Conservation (phyloP, 768 basidiomycete genomes). For the Glaciozyma antarctica region DNA sequence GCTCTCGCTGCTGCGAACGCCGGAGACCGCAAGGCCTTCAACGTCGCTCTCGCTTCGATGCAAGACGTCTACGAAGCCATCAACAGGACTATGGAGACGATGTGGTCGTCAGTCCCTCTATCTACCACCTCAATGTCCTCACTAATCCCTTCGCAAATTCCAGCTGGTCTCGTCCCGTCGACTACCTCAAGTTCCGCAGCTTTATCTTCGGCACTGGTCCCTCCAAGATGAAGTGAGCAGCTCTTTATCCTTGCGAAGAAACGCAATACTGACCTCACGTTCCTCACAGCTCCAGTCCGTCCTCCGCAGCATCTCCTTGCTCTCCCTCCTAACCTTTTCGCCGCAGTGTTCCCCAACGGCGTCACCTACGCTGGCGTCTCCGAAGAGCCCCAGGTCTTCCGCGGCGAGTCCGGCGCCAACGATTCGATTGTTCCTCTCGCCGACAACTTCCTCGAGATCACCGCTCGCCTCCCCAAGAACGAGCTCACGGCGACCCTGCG, state of each 20-base stretch:
- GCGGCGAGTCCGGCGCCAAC: conserved; percentile 37
- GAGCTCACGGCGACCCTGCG: conserved; percentile 38
- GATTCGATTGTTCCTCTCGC: conserved; percentile 38
- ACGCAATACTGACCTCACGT: no score
- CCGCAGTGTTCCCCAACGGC: conserved; percentile 40
- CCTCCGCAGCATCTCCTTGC: neutral
- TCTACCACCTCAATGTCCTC: no score
- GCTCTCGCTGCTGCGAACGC: conserved; percentile 32
- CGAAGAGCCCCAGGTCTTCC: conserved; percentile 38
- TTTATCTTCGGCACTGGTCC: conserved; percentile 41
- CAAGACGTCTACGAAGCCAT: conserved; percentile 22
- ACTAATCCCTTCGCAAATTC: neutral
- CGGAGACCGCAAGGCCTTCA: conserved; percentile 33
- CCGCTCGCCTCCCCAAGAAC: conserved; percentile 34
- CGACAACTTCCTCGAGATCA: conserved; percentile 40
- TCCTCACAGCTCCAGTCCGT: neutral
- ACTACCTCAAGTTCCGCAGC: conserved; percentile 40
- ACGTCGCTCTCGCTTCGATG: conserved; percentile 33
- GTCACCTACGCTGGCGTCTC: conserved; percentile 40
- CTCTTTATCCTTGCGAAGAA: no score
- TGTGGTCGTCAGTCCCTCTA: conserved; percentile 32
- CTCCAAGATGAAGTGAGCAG: neutral
- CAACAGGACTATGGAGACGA: conserved; percentile 13
- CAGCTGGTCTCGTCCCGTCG: conserved; percentile 34
- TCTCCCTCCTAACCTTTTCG: neutral